A percentile compares a stretch with the other conserved stretches of the same genome.
phyloP scores from a whole-genome alignment of 306 rosid genomes.

The Fragaria iinumae region DNA sequence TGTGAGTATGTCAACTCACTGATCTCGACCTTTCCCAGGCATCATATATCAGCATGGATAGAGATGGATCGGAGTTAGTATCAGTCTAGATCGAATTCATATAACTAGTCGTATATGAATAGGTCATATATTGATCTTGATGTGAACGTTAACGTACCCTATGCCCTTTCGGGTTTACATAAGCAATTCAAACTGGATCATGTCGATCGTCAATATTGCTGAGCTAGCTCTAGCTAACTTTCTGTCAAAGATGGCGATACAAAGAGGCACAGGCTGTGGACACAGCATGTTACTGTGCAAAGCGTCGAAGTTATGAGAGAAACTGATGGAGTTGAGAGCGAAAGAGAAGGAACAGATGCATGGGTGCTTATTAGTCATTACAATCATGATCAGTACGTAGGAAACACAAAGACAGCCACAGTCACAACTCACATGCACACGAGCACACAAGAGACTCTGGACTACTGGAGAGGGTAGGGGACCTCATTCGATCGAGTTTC shows the following conservation, averaged over 20 bases:
- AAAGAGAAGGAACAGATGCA: not conserved
- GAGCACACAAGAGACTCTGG: not conserved
- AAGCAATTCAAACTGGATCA: not conserved
- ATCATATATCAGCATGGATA: not conserved
- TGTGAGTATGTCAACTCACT: constrained; percentile 43
- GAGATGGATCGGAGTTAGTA: not conserved
- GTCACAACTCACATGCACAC: constrained; percentile 1
- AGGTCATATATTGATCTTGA: not conserved
- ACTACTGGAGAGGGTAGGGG: not conserved
- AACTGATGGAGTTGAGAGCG: constrained; percentile 3
- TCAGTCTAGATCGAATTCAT: not conserved
- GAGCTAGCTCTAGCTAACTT: not conserved
- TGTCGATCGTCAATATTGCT: not conserved
- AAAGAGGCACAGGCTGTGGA: not conserved
- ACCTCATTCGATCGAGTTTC: not conserved
- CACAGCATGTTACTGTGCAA: constrained; percentile 7
- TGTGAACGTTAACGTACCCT: not conserved
- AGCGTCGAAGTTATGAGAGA: not conserved
- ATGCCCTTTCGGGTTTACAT: not conserved
- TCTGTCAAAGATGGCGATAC: not conserved
- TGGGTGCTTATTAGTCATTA: not conserved
- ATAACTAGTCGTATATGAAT: not conserved
- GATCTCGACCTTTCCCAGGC: constrained; percentile 44
- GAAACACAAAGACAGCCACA: not conserved
- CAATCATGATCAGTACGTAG: not conserved